Conservation (phyloP, 345 rosid genomes). For the Angophora floribunda region DNA sequence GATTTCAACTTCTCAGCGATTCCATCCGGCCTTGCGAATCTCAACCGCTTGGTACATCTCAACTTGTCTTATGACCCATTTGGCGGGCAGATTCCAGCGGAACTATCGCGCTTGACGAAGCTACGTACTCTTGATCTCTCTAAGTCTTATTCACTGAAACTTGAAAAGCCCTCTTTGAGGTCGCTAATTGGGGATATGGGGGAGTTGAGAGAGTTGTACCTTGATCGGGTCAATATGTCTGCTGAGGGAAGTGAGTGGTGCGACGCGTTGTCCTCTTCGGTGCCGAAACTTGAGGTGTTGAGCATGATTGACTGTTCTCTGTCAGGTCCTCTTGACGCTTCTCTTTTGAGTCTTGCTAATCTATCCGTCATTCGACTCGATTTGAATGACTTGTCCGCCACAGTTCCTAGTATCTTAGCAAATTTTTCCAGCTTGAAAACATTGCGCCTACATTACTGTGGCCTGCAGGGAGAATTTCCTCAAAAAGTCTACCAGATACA, state of each 20-base stretch:
- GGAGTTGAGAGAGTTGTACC: no score
- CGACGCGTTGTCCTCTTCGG: no score
- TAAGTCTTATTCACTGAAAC: neutral
- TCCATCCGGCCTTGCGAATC: conserved; percentile 13
- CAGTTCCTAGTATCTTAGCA: no score
- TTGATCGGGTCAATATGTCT: no score
- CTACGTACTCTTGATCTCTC: conserved; percentile 25
- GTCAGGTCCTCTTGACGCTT: conserved; percentile 12
- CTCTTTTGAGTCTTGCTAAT: neutral
- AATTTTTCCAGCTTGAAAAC: neutral
- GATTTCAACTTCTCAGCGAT: neutral
- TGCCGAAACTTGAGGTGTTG: conserved; percentile 3
- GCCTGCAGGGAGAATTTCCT: conserved; percentile 13
- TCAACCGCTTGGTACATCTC: conserved; percentile 11
- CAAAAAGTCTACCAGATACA: neutral
- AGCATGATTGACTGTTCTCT: conserved; percentile 12
- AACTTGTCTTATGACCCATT: conserved; percentile 27
- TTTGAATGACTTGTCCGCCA: no score
- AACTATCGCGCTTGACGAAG: conserved; percentile 3
- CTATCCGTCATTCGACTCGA: conserved; percentile 8
- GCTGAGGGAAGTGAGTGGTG: no score
- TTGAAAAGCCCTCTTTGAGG: conserved; percentile 1
- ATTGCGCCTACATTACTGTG: accelerated
- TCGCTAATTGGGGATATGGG: no score
- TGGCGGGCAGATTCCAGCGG: conserved; percentile 15